phyloP scores from a whole-genome alignment of 768 basidiomycete species.

The Boletus sensibilis region DNA sequence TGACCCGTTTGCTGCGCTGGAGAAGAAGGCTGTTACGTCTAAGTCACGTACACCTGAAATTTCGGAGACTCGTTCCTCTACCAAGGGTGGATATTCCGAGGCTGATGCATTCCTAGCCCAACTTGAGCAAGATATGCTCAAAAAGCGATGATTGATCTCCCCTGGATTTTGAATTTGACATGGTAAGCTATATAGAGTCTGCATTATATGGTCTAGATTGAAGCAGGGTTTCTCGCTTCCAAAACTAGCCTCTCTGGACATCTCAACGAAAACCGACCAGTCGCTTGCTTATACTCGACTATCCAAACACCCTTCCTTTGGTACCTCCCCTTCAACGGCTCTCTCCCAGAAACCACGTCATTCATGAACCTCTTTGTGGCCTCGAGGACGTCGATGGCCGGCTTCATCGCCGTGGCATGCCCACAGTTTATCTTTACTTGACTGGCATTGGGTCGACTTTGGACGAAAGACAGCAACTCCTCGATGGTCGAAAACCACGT shows the following conservation, averaged over 20 bases:
- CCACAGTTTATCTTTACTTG: constrained; percentile 48
- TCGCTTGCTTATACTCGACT: constrained; percentile 45
- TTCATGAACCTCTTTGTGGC: constrained; percentile 45
- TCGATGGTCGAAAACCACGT: constrained; percentile 49
- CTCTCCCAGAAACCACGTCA: constrained; percentile 45
- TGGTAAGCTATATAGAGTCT: not conserved
- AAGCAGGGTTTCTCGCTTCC: constrained; percentile 32
- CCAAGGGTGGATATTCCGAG: constrained; percentile 9
- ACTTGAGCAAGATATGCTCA: constrained; percentile 60
- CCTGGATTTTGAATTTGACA: not conserved
- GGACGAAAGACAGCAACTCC: constrained; percentile 42
- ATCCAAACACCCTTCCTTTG: constrained; percentile 37
- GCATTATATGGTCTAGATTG: not conserved
- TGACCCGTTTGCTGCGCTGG: constrained; percentile 55
- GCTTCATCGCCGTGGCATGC: constrained; percentile 44
- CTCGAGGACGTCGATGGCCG: constrained; percentile 46
- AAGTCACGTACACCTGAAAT: constrained; percentile 20
- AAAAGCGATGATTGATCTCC: constrained; percentile 5
- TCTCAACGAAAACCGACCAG: constrained; percentile 43
- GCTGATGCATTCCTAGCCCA: constrained; percentile 69
- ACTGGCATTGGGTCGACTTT: constrained; percentile 20
- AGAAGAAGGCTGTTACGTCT: constrained; percentile 32
- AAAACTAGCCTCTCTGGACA: constrained; percentile 49
- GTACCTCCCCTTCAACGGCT: constrained; percentile 34
- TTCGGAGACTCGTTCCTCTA: constrained; percentile 28